Evolutionary conservation across 2,329 filamentous ascomycete genomes (phyloP).

Genomic region (Mollisia scopiformis): DNA sequence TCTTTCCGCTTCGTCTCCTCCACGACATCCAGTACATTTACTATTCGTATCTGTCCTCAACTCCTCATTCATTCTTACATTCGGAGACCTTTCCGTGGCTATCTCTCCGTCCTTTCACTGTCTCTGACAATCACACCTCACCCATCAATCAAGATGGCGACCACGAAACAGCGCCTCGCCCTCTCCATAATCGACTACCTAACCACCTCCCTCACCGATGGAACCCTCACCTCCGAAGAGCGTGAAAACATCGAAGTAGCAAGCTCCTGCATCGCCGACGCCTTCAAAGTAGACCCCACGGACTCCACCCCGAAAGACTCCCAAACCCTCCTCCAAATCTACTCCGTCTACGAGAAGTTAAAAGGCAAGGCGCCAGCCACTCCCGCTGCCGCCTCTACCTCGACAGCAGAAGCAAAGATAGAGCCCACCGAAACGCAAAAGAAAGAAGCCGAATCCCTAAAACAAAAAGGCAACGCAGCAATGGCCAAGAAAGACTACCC

Average conservation of each 20-base stretch:
- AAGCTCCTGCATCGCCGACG: constrained; percentile 90
- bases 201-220: constrained; percentile 79
- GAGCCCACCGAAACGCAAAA: constrained; percentile 57
- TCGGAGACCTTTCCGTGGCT: too few relatives aligned
- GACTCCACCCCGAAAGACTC: constrained; percentile 79
- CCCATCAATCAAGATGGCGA: constrained; percentile 32
- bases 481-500: constrained; percentile 94
- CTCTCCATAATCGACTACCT: constrained; percentile 98
- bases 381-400: constrained; percentile 40
- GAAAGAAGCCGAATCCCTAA: constrained; percentile 84
- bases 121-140: too few relatives aligned
- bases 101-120: too few relatives aligned
- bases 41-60: too few relatives aligned
- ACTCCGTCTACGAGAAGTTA: constrained; percentile 94
- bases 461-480: constrained; percentile 88
- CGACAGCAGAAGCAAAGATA: constrained; percentile 18
- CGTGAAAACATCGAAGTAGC: constrained; percentile 93
- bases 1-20: too few relatives aligned
- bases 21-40: too few relatives aligned
- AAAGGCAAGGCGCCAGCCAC: constrained; percentile 55
- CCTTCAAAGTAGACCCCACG: constrained; percentile 90
- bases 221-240: constrained; percentile 85
- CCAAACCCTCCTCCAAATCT: constrained; percentile 89
- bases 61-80: too few relatives aligned
- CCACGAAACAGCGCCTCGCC: constrained; percentile 76